Evolutionary conservation across 371 early-diverging fungal species (phyloP).

Genomic region (Homolaphlyctis polyrhiza): DNA sequence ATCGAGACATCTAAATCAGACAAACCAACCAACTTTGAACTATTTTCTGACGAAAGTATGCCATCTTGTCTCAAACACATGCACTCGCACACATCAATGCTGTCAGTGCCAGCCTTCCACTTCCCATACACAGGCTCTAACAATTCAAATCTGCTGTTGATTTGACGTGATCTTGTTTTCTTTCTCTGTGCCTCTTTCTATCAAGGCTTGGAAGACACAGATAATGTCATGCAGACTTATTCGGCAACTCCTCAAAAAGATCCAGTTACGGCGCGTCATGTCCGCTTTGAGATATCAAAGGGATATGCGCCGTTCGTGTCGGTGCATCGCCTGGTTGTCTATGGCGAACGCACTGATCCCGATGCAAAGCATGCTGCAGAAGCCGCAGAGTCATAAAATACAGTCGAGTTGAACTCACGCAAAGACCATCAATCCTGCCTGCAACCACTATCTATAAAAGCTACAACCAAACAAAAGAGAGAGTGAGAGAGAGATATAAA

Average conservation of each 20-base stretch:
- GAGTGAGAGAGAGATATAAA: no score
- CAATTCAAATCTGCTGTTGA: no score
- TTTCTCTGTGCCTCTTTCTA: no score
- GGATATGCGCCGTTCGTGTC: slow-evolving; percentile 12
- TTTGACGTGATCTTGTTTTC: no score
- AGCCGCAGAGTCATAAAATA: not conserved
- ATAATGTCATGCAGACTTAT: slow-evolving; percentile 7
- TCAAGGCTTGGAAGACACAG: slow-evolving; percentile 12
- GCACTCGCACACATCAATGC: no score
- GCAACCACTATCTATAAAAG: not conserved
- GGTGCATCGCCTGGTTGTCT: slow-evolving; percentile 9
- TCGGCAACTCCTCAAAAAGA: slow-evolving; percentile 4
- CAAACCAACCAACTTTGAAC: slow-evolving; percentile 6
- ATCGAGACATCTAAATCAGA: slow-evolving; percentile 9
- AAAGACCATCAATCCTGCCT: not conserved
- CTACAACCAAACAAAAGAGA: not conserved
- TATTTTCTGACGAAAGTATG: slow-evolving; percentile 10
- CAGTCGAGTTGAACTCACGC: no score
- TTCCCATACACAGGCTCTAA: no score
- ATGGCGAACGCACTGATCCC: not conserved
- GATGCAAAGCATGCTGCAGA: not conserved
- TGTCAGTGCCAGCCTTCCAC: no score
- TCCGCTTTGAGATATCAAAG: slow-evolving; percentile 5
- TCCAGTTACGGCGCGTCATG: slow-evolving; percentile 3
- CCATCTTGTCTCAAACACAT: no score